Conservation (phyloP, 768 basidiomycete species). For the Stropharia rugosoannulata region DNA sequence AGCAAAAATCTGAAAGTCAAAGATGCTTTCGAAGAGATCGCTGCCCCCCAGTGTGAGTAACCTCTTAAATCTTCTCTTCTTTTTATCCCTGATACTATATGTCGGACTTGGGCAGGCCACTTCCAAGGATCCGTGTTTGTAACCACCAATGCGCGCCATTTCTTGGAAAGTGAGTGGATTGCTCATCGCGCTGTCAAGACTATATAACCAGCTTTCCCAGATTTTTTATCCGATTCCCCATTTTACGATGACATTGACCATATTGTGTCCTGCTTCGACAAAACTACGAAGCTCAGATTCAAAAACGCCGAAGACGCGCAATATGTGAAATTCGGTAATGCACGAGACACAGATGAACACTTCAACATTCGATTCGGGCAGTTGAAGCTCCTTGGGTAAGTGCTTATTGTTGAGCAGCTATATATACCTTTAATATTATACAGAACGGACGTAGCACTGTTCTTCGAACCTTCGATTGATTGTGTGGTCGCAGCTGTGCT, state of each 20-base stretch:
- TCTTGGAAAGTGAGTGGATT: conserved; percentile 7
- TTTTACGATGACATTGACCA: conserved; percentile 25
- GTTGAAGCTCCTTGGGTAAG: conserved; percentile 37
- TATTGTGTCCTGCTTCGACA: conserved; percentile 43
- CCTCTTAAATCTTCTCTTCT: not conserved
- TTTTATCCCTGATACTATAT: not conserved
- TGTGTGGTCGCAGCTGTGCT: conserved; percentile 33
- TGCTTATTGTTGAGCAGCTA: not conserved
- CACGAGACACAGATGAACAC: conserved; percentile 34
- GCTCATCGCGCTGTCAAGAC: not conserved
- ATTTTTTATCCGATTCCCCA: conserved; percentile 24
- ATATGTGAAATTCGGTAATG: conserved; percentile 44
- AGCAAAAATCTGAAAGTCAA: conserved; percentile 22
- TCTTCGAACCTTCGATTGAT: conserved; percentile 37
- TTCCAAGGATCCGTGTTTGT: conserved; percentile 43
- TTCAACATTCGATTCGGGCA: conserved; percentile 46
- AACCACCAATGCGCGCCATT: conserved; percentile 8
- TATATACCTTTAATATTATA: not conserved
- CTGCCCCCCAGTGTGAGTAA: conserved; percentile 39
- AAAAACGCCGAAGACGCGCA: conserved; percentile 31
- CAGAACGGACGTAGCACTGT: conserved; percentile 32
- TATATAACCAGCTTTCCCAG: conserved; percentile 20
- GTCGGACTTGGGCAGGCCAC: conserved; percentile 30
- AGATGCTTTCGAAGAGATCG: conserved; percentile 45
- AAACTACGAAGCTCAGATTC: conserved; percentile 43